Conservation (phyloP, 257 asterid genomes). For the Solanum chmielewskii region DNA sequence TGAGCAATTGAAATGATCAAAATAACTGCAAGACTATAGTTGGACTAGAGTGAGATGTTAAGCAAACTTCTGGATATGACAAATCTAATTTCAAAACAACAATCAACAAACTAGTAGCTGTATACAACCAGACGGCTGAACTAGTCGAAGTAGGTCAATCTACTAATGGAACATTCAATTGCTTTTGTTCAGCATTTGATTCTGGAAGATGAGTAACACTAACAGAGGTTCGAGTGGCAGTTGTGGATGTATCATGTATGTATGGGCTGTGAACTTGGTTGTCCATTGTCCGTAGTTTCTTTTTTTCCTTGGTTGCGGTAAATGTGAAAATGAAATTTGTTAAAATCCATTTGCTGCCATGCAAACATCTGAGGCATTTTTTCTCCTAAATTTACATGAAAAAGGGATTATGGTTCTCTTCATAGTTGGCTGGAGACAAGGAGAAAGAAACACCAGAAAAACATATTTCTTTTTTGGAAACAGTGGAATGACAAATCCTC, state of each 20-base stretch:
- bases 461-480: not conserved
- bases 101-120: not conserved
- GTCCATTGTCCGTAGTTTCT: not conserved
- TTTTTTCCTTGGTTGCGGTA: not conserved
- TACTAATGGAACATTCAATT: not conserved
- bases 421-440: not conserved
- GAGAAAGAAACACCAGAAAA: not conserved
- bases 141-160: not conserved
- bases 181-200: not conserved
- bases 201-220: not conserved
- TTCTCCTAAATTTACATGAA: not conserved
- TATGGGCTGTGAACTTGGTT: not conserved
- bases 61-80: not conserved
- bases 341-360: not conserved
- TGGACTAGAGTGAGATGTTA: not conserved
- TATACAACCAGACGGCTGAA: not conserved
- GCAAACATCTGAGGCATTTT: not conserved
- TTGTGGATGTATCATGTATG: not conserved
- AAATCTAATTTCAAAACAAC: not conserved
- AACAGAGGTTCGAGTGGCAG: not conserved
- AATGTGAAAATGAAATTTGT: not conserved
- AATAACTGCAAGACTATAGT: not conserved
- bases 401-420: not conserved
- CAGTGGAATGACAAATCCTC: not conserved
- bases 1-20: not conserved